Percentiles rank a stretch among this genome's conserved stretches.
Conservation (phyloP, 2,329 filamentous ascomycete species). For the Didymella sp. region DNA sequence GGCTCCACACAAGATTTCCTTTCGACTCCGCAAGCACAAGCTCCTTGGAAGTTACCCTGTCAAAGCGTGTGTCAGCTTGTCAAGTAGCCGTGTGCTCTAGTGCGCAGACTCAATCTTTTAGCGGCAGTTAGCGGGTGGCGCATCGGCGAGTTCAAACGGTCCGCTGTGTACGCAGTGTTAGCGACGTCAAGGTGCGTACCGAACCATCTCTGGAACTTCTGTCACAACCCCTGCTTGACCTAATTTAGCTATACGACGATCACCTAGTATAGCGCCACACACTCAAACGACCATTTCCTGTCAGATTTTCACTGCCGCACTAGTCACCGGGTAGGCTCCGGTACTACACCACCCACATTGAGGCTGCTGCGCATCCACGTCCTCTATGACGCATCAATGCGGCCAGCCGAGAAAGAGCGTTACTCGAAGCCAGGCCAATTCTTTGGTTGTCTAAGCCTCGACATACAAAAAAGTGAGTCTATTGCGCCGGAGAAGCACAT, state of each 20-base stretch:
- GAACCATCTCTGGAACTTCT: conserved; percentile 4
- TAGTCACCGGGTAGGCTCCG: conserved; percentile 9
- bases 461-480: background rate
- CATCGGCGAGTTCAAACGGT: conserved; percentile 13
- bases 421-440: background rate
- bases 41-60: background rate
- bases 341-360: background rate
- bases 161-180: conserved; percentile 8
- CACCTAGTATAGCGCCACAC: conserved; percentile 9
- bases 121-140: conserved; percentile 2
- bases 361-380: conserved; percentile 1
- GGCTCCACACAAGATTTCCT: background rate
- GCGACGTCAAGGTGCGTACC: conserved; percentile 5
- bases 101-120: background rate
- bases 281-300: conserved; percentile 15
- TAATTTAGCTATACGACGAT: conserved; percentile 11
- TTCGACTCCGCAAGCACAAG: background rate
- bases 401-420: background rate
- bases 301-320: conserved; percentile 6
- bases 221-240: conserved; percentile 1
- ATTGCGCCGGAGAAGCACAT: background rate
- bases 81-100: conserved; percentile 4
- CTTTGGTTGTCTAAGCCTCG: background rate
- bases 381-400: background rate
- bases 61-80: conserved; percentile 2